These are phyloP conservation scores for Glarea lozoyensis DNA, from an alignment of 495 filamentous ascomycete genomes.

Conservation along the genomic window DNA sequence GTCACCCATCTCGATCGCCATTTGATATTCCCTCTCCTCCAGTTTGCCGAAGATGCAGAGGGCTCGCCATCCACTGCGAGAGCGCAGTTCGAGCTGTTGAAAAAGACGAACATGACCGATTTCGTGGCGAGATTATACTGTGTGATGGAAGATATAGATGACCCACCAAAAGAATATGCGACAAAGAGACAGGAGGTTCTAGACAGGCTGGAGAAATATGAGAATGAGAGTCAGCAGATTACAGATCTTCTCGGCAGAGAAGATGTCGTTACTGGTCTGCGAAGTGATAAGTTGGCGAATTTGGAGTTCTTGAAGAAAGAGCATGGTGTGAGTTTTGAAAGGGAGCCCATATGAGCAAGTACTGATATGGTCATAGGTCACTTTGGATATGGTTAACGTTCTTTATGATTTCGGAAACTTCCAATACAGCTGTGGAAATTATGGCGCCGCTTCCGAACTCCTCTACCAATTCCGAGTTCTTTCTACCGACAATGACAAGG, in stretches of 20 bases:
- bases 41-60: slow-evolving; percentile 59
- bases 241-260: slow-evolving; percentile 74
- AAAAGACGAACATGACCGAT: slow-evolving; percentile 96
- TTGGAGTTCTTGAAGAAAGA: slow-evolving; percentile 92
- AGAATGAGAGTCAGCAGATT: slow-evolving; percentile 80
- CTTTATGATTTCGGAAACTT: slow-evolving; percentile 92
- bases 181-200: slow-evolving; percentile 86
- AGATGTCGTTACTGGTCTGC: slow-evolving; percentile 76
- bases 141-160: slow-evolving; percentile 71
- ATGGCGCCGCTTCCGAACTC: slow-evolving; percentile 74
- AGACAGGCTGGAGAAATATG: slow-evolving; percentile 64
- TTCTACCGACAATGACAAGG: slow-evolving; percentile 96
- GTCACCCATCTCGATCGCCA: slow-evolving; percentile 92
- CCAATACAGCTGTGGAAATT: slow-evolving; percentile 93
- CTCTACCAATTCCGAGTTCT: slow-evolving; percentile 96
- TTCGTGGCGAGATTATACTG: slow-evolving; percentile 85
- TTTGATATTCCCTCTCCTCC: slow-evolving; percentile 86
- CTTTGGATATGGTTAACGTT: slow-evolving; percentile 85
- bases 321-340: slow-evolving; percentile 53
- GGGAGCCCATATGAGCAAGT: neutral
- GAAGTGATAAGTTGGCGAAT: slow-evolving; percentile 95
- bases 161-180: slow-evolving; percentile 74
- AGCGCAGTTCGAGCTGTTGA: slow-evolving; percentile 84
- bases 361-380: slow-evolving; percentile 46
- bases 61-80: slow-evolving; percentile 60